Base-by-base conservation (phyloP, 441 rosid genomes). In the Euphorbia schlechtendalii region DNA sequence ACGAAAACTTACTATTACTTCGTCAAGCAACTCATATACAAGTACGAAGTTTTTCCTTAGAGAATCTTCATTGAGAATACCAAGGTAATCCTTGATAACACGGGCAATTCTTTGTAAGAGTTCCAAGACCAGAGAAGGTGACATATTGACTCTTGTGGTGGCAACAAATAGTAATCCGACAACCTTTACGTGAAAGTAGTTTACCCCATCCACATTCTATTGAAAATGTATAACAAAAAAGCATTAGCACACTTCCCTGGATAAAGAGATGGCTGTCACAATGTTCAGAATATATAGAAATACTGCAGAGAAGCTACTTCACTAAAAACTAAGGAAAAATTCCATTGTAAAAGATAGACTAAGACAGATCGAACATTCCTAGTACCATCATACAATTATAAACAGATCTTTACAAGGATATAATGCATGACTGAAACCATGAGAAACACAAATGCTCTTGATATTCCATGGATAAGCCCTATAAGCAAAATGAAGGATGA, bases 31-130 rank as follows among this genome's bases (percentile, higher is more conserved):
- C 80, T 87, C 95, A 61, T 91, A 89, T 10, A 91, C 96, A 22
- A 92, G 96, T 51, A 87, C 92, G 30, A 92, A 92, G 56, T 89
- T 89, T 74, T 92, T 87, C 71, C 91, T 77, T 61, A 92, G 66
- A 0, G 96, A 87, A 69, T 92, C 98, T 79, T 92, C 98, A 70
- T 78, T 92, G 72, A 92, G 77, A 77, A 92, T 84, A 54, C 98
- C 95, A 17, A 92, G 87, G 66, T 92, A 92, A 75, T 89, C 96
- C 76, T 92, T 92, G 80, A 89, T 89, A 43, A 92, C 95, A 40
- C 96, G 88, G 5, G 96, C 95, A 32, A 82, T 81, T 78, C 98
- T 89, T 80, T 87, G 98, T 38, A 87, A 78, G 75, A 92, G 90
- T 89, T 89, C 96, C 90, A 89, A 69, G 60, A 87, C 87, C 61